Evolutionary conservation across 1,284 basidiomycete genomes (phyloP), one percentile per base, ranked within the genome.

Genomic region (Cryptococcus wingfieldii): DNA sequence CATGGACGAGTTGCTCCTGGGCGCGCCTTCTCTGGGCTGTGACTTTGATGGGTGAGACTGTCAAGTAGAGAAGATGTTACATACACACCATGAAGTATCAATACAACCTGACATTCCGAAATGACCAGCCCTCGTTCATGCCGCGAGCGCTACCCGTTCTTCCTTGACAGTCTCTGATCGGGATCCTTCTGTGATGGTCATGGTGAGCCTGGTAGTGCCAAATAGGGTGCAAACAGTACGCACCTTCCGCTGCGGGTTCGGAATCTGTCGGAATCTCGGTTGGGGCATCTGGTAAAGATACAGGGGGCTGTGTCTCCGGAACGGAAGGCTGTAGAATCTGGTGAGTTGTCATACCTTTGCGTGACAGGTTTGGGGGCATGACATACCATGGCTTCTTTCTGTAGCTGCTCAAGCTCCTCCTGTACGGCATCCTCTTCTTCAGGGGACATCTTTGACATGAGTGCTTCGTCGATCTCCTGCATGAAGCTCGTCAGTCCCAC

Each of bases 381-480:
- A 61, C 68, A 46, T 47, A 74, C 72, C 67, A 74, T 34, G 25
- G 82, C 77, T 67, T 87, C 85, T 27, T 75, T 76, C 71, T 94
- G 84, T 18, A 97, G 74, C 51, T 80, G 79, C 37, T 76, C 79
- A 38, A 97, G 79, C 70, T 98, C 95, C 4, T 79, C 80, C 69
- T 94, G 89, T 0, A 98, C 95, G 10, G 85, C 88, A 50, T 96
- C 93, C 71, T 98, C 95, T 55, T 98, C 96, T 53, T 95, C 93
- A 5, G 86, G 74, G 1, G 88, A 87, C 65, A 98, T 83, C 37
- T 81, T 85, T 60, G 87, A 88, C 38, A 87, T 83, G 16, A 98
- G 80, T 79, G 94, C 85, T 70, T 91, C 87, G 66, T 89, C 84
- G 60, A 98, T 88, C 83, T 98, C 95, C 91, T 92, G 67, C 65